Base-by-base conservation (phyloP, 139 green algal species). In the Asterochloris sp. region DNA sequence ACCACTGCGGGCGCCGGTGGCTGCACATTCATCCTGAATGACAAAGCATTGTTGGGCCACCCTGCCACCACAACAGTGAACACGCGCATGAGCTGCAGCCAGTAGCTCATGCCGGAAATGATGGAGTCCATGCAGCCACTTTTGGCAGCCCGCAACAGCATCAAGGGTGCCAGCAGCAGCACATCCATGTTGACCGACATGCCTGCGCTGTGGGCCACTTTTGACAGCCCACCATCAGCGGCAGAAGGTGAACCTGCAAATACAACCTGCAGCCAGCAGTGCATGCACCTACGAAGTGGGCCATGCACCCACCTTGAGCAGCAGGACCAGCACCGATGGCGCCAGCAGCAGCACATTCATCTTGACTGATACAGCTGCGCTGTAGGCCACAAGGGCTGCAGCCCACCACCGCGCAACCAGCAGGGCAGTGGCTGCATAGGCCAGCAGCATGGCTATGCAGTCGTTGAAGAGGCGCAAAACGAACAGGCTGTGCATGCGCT, bases 391-490 rank as follows among this genome's bases (percentile, higher is more conserved):
- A 16, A 93, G 73, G 0, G 90, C 74, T 12, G 67, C 29, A 8
- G 76, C 54, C 77, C 74, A 86, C n/a, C 26, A 38, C 10, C 84
- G 84, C 24, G 80, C 61, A n/a, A 85, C 27, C 15, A 89, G 86
- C 16, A 88, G 29, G 27, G 84, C 26, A 0, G 92, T 89, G 17
- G 88, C 87, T 0, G 74, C 23, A 38, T 94, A 90, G 10, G 90
- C 87, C 27, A 96, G 62, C 28, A 91, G 73, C 90, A 94, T 92
- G 28, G 92, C 89, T 62, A 94, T 80, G 86, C 93, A 90, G 87
- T 98, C 94, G 76, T 98, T 98, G 89, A 98, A 97, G 61, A 97
- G 86, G 62, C 94, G 89, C 60, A 98, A 91, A 4, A 97, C 23
- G 81, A 90, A 98, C 74, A 98, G 95, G 66, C 89, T 95, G 84